Evolutionary conservation across 257 asterid species (phyloP).

Genomic region (Buddleja alternifolia): DNA sequence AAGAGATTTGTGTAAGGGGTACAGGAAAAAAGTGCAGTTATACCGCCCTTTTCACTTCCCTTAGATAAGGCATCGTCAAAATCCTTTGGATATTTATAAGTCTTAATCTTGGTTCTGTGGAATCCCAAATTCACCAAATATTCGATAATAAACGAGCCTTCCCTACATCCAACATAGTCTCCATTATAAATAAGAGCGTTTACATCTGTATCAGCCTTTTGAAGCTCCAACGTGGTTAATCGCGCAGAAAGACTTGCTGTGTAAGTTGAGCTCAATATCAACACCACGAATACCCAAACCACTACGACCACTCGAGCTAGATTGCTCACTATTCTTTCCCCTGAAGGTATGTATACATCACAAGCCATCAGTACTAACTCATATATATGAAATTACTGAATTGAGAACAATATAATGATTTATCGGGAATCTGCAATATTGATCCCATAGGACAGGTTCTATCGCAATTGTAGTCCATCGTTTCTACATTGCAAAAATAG

Average conservation of each 20-base stretch:
- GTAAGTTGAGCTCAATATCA: slow-evolving; percentile 46
- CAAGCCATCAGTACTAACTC: too few relatives aligned
- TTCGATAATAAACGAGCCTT: slow-evolving; percentile 38
- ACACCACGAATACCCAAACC: slow-evolving; percentile 47
- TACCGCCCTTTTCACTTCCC: slow-evolving; percentile 41
- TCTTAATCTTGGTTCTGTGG: slow-evolving; percentile 26
- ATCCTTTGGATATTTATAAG: slow-evolving; percentile 28
- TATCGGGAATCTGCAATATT: too few relatives aligned
- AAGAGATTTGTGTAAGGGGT: slow-evolving; percentile 36
- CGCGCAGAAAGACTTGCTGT: slow-evolving; percentile 46
- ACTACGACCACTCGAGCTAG: slow-evolving; percentile 39
- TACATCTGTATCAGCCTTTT: slow-evolving; percentile 29
- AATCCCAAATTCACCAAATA: slow-evolving; percentile 32
- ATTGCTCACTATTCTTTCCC: slow-evolving; percentile 48
- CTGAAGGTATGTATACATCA: slow-evolving; percentile 17
- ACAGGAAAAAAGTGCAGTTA: slow-evolving; percentile 34
- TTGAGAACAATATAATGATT: too few relatives aligned
- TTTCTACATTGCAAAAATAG: too few relatives aligned
- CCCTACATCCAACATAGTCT: slow-evolving; percentile 38
- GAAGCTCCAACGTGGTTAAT: slow-evolving; percentile 37
- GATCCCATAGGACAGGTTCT: too few relatives aligned
- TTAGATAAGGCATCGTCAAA: slow-evolving; percentile 34
- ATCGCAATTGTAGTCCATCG: too few relatives aligned
- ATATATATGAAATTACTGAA: too few relatives aligned
- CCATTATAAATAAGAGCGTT: slow-evolving; percentile 25